Evolutionary conservation across 352 stramenopile species (phyloP).

Genomic region (Globisporangium paddicum): DNA sequence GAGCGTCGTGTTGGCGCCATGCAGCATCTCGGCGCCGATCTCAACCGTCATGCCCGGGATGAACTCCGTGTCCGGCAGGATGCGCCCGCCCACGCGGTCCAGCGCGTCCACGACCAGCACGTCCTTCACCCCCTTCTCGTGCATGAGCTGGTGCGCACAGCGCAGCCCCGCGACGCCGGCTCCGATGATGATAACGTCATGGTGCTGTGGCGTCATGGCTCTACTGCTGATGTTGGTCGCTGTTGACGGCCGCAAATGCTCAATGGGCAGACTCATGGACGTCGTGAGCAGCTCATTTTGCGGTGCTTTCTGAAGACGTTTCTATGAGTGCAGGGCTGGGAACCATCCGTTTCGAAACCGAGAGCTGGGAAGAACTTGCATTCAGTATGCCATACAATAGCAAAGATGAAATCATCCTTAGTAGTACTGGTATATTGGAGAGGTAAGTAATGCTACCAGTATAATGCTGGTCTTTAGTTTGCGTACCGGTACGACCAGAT

Average conservation of each 20-base stretch:
- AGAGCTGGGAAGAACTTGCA: neutral
- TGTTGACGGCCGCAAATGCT: neutral
- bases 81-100: slow-evolving; percentile 59
- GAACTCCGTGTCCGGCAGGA: slow-evolving; percentile 56
- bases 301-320: neutral
- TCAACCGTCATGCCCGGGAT: slow-evolving; percentile 71
- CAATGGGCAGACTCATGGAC: neutral
- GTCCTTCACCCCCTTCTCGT: slow-evolving; percentile 46
- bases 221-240: neutral
- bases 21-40: slow-evolving; percentile 68
- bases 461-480: no score
- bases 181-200: slow-evolving; percentile 70
- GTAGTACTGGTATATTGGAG: no score
- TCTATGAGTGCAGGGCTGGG: neutral
- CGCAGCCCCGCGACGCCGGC: slow-evolving; percentile 62
- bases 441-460: no score
- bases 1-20: slow-evolving; percentile 75
- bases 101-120: slow-evolving; percentile 74
- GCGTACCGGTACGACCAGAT: no score
- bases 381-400: neutral
- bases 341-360: slow-evolving; percentile 2
- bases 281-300: neutral
- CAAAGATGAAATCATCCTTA: neutral
- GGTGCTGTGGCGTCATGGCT: slow-evolving; percentile 20
- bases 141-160: slow-evolving; percentile 56